Conservation (phyloP, 108 stramenopile genomes). For the Discostella stelligeroides region DNA sequence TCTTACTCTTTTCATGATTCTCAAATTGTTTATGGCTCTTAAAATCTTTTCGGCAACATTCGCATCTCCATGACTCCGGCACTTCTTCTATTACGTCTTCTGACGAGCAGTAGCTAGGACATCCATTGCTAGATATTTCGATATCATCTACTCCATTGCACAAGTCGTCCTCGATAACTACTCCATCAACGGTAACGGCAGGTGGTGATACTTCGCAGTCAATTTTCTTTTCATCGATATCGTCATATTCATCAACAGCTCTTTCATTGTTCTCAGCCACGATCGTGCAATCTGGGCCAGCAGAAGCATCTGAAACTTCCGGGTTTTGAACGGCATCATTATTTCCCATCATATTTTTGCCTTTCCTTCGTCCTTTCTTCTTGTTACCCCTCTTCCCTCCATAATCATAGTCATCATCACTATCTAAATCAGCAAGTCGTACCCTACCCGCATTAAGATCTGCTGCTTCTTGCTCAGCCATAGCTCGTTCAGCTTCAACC, state of each 20-base stretch:
- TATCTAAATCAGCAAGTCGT: conserved; percentile 84
- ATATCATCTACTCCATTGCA: conserved; percentile 8
- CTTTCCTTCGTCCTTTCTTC: conserved; percentile 66
- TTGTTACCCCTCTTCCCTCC: conserved; percentile 62
- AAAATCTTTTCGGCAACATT: conserved; percentile 83
- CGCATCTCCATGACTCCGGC: conserved; percentile 83
- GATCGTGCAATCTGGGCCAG: neutral
- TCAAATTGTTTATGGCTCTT: conserved; percentile 85
- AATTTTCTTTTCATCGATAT: conserved; percentile 23
- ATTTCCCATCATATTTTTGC: conserved; percentile 46
- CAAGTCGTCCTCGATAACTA: conserved; percentile 3
- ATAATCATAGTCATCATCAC: conserved; percentile 75
- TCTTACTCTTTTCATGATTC: conserved; percentile 88
- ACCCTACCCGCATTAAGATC: conserved; percentile 83
- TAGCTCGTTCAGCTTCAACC: conserved; percentile 54
- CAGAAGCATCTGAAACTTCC: conserved; percentile 9
- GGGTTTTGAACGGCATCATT: conserved; percentile 6
- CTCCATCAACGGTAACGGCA: neutral
- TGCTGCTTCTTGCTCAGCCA: conserved; percentile 71
- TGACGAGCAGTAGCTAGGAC: conserved; percentile 36
- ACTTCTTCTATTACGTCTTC: conserved; percentile 68
- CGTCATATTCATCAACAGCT: neutral
- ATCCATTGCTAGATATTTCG: conserved; percentile 12
- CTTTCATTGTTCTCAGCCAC: too few relatives aligned
- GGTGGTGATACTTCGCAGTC: conserved; percentile 11